Evolutionary conservation across 805 yeast genomes (phyloP).

Genomic region (Candida adriatica): DNA sequence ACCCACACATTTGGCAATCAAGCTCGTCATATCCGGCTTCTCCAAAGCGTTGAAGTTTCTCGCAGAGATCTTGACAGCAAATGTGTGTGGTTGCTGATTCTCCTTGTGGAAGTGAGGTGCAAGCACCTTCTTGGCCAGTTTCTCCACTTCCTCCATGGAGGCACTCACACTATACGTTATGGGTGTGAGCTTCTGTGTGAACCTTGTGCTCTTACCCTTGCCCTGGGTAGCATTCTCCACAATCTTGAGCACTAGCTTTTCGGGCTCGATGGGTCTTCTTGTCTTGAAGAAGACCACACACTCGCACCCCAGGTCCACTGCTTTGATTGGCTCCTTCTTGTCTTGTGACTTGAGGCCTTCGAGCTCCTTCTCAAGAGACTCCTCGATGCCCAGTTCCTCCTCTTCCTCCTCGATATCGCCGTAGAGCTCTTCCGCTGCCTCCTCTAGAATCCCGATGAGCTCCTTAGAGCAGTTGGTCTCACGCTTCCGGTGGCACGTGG

Average conservation of each 20-base stretch:
- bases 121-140: conserved; percentile 53
- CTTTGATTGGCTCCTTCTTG: conserved; percentile 43
- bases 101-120: conserved; percentile 59
- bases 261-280: conserved; percentile 74
- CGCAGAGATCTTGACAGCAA: conserved; percentile 75
- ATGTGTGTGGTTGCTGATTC: conserved; percentile 34
- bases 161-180: conserved; percentile 71
- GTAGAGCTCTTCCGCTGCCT: conserved; percentile 41
- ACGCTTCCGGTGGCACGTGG: conserved; percentile 77
- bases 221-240: conserved; percentile 53
- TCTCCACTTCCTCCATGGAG: conserved; percentile 55
- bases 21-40: conserved; percentile 64
- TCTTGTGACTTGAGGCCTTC: conserved; percentile 36
- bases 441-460: conserved; percentile 50
- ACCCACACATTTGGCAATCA: conserved; percentile 69
- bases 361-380: conserved; percentile 65
- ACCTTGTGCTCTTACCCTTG: conserved; percentile 54
- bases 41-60: conserved; percentile 72
- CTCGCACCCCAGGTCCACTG: conserved; percentile 66
- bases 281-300: conserved; percentile 83
- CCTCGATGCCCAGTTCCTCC: conserved; percentile 57
- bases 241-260: conserved; percentile 52
- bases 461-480: conserved; percentile 78
- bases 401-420: conserved; percentile 26
- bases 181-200: conserved; percentile 76